These are phyloP conservation scores for Rhinocladiella similis DNA, from an alignment of 2,329 filamentous ascomycete species.

Conservation along the genomic window DNA sequence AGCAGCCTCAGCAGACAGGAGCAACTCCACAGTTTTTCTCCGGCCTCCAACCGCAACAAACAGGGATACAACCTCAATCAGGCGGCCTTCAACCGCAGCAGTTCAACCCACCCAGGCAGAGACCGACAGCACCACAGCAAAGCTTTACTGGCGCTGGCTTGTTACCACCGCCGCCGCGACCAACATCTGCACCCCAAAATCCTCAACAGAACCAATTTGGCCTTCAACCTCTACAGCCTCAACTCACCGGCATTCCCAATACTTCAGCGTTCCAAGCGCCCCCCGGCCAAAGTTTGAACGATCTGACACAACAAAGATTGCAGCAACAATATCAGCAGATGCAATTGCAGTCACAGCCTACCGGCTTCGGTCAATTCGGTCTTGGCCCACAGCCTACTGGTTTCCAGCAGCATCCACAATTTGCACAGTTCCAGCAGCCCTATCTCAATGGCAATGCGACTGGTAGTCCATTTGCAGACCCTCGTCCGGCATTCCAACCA, in stretches of 20 bases:
- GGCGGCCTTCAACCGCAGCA: constrained; percentile 34
- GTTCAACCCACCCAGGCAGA: constrained; percentile 54
- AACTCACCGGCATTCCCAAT: constrained; percentile 74
- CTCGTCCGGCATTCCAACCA: constrained; percentile 48
- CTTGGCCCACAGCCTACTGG: constrained; percentile 50
- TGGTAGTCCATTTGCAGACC: constrained; percentile 56
- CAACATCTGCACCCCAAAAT: constrained; percentile 84
- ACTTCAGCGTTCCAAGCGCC: constrained; percentile 61
- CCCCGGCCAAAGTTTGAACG: constrained; percentile 73
- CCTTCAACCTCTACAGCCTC: constrained; percentile 74
- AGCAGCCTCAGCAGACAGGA: constrained; percentile 30
- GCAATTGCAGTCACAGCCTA: constrained; percentile 61
- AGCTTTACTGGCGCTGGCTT: constrained; percentile 61
- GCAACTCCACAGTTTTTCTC: constrained; percentile 35
- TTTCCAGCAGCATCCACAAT: constrained; percentile 53
- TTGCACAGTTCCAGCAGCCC: constrained; percentile 51
- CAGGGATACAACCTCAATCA: constrained; percentile 31
- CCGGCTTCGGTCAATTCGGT: constrained; percentile 54
- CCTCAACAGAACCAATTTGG: constrained; percentile 69
- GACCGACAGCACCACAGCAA: constrained; percentile 66
- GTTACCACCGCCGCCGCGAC: constrained; percentile 76
- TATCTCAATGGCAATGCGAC: constrained; percentile 47
- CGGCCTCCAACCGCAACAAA: constrained; percentile 33
- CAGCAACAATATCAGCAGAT: constrained; percentile 57
- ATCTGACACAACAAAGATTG: constrained; percentile 66